phyloP scores from a whole-genome alignment of 345 rosid species.

The rapeseed (Brassica napus) region DNA sequence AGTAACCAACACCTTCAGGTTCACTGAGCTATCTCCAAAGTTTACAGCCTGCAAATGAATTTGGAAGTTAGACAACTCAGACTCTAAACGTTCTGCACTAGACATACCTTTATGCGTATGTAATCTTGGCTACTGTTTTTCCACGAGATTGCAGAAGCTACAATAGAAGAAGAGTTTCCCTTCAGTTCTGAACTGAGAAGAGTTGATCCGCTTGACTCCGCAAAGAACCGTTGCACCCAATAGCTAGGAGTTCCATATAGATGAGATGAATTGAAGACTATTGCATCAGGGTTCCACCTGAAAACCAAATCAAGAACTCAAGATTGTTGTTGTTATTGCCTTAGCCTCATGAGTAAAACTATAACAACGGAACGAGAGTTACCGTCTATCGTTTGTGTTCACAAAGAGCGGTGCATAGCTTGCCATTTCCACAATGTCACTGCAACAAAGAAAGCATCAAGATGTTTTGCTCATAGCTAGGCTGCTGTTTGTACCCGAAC shows the following conservation, averaged over 20 bases:
- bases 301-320: not conserved
- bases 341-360: not conserved
- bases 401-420: constrained; percentile 98
- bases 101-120: constrained; percentile 60
- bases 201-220: constrained; percentile 81
- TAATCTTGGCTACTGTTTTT: constrained; percentile 45
- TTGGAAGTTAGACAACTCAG: not conserved
- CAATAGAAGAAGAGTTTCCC: constrained; percentile 53
- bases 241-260: constrained; percentile 97
- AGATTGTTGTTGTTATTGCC: constrained; percentile 23
- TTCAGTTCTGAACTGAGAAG: constrained; percentile 59
- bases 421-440: constrained; percentile 91
- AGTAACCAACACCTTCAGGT: constrained; percentile 49
- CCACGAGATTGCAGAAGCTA: constrained; percentile 76
- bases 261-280: constrained; percentile 74
- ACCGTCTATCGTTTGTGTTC: constrained; percentile 70
- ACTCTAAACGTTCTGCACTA: not conserved
- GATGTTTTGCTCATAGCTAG: not conserved
- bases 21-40: constrained; percentile 59
- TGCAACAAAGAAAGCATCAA: constrained; percentile 40
- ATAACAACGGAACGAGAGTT: not conserved
- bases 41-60: constrained; percentile 67
- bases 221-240: constrained; percentile 80
- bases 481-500: not conserved
- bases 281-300: constrained; percentile 97